phyloP scores from a whole-genome alignment of 305 asterid species.

The Ajuga reptans region DNA sequence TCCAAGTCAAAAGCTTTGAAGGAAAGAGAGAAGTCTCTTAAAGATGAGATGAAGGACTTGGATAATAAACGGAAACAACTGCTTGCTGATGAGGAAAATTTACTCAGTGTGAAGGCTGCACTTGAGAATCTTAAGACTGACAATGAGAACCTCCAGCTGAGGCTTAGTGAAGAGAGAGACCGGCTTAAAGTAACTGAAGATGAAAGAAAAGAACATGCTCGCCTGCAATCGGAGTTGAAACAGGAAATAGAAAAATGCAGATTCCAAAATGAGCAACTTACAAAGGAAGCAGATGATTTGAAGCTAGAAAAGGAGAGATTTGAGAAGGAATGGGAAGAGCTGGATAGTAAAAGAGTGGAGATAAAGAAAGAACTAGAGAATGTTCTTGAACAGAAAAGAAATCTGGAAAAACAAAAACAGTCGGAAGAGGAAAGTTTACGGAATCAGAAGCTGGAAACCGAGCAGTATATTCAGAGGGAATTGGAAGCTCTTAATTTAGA shows the following conservation, averaged over 20 bases:
- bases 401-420: conserved; percentile 44
- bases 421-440: conserved; percentile 67
- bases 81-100: conserved; percentile 52
- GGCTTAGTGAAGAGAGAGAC: conserved; percentile 55
- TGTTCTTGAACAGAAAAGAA: conserved; percentile 43
- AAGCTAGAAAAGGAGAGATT: conserved; percentile 82
- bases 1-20: conserved; percentile 58
- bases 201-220: conserved; percentile 62
- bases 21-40: conserved; percentile 70
- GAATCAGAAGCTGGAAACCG: conserved; percentile 66
- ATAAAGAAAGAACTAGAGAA: conserved; percentile 58
- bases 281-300: conserved; percentile 71
- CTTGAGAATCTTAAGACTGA: conserved; percentile 64
- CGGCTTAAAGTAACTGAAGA: conserved; percentile 74
- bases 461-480: conserved; percentile 56
- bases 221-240: conserved; percentile 69
- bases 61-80: conserved; percentile 51
- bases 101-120: conserved; percentile 48
- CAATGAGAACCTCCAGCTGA: conserved; percentile 46
- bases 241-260: conserved; percentile 78
- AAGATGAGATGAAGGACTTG: conserved; percentile 55
- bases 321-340: conserved; percentile 95
- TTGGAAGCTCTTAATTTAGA: conserved; percentile 69
- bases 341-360: conserved; percentile 64
- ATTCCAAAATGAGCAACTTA: conserved; percentile 54